These are phyloP conservation scores for Teratosphaeria destructans DNA, from an alignment of 2,329 filamentous ascomycete species.

Conservation along the genomic window DNA sequence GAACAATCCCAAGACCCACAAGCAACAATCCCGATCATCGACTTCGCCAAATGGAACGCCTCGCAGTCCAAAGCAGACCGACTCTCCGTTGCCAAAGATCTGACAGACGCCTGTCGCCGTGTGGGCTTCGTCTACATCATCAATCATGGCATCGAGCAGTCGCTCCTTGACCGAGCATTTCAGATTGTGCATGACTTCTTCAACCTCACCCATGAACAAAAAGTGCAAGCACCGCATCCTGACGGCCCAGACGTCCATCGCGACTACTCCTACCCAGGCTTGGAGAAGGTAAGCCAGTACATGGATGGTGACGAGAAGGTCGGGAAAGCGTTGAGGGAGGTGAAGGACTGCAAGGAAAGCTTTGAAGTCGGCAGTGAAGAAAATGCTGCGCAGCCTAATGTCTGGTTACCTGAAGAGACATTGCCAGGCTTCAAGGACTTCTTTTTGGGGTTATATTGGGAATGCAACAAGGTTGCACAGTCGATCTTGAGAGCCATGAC, in stretches of 20 bases:
- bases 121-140: conserved; percentile 34
- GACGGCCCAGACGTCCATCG: conserved; percentile 29
- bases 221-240: conserved; percentile 31
- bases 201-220: conserved; percentile 23
- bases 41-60: conserved; percentile 12
- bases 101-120: conserved; percentile 28
- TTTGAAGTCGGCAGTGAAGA: conserved; percentile 38
- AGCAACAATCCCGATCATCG: conserved; percentile 12
- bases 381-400: conserved; percentile 35
- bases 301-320: conserved; percentile 6
- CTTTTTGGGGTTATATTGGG: conserved; percentile 13
- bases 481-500: conserved; percentile 15
- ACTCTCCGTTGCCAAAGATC: conserved; percentile 18
- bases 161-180: conserved; percentile 20
- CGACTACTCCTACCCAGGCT: conserved; percentile 29
- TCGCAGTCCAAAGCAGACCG: not conserved
- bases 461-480: conserved; percentile 20
- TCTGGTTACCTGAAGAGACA: conserved; percentile 36
- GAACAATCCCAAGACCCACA: not conserved
- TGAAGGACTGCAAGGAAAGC: conserved; percentile 24
- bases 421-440: conserved; percentile 35
- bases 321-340: conserved; percentile 6
- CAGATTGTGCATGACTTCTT: conserved; percentile 28
- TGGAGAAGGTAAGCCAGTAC: conserved; percentile 26
- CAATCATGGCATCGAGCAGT: conserved; percentile 27